Conservation (phyloP, 2,329 filamentous ascomycete species). For the Seiridium unicorne region DNA sequence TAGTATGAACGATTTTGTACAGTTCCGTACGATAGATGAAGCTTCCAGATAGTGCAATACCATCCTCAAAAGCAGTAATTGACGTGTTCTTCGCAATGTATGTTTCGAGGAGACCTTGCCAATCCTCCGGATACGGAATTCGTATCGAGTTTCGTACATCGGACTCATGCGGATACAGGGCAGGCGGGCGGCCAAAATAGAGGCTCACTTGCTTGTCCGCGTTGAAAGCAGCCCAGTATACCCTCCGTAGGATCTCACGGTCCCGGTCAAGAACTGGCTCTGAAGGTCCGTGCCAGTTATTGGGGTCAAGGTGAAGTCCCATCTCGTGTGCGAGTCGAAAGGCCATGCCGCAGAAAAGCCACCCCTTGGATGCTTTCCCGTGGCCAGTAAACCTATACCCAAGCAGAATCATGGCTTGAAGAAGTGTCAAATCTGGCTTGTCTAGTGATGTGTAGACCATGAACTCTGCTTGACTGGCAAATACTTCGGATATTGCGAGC, state of each 20-base stretch:
- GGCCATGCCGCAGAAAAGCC: slow-evolving; percentile 51
- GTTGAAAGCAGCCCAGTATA: slow-evolving; percentile 50
- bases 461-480: slow-evolving; percentile 41
- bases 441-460: slow-evolving; percentile 44
- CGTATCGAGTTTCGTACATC: slow-evolving; percentile 48
- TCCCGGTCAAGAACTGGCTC: slow-evolving; percentile 41
- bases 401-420: slow-evolving; percentile 43
- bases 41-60: slow-evolving; percentile 38
- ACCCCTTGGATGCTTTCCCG: slow-evolving; percentile 46
- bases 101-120: slow-evolving; percentile 44
- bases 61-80: slow-evolving; percentile 45
- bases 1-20: slow-evolving; percentile 46
- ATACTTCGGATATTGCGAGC: slow-evolving; percentile 37
- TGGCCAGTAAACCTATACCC: slow-evolving; percentile 47
- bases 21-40: slow-evolving; percentile 48
- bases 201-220: slow-evolving; percentile 50
- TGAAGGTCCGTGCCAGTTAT: slow-evolving; percentile 42
- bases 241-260: slow-evolving; percentile 45
- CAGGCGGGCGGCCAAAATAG: slow-evolving; percentile 49
- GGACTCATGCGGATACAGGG: slow-evolving; percentile 46
- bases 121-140: slow-evolving; percentile 47
- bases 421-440: slow-evolving; percentile 43
- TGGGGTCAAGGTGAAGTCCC: slow-evolving; percentile 50
- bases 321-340: slow-evolving; percentile 50
- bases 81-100: slow-evolving; percentile 44